Conservation (phyloP, 768 basidiomycete species). For the Heimioporus sp. region DNA sequence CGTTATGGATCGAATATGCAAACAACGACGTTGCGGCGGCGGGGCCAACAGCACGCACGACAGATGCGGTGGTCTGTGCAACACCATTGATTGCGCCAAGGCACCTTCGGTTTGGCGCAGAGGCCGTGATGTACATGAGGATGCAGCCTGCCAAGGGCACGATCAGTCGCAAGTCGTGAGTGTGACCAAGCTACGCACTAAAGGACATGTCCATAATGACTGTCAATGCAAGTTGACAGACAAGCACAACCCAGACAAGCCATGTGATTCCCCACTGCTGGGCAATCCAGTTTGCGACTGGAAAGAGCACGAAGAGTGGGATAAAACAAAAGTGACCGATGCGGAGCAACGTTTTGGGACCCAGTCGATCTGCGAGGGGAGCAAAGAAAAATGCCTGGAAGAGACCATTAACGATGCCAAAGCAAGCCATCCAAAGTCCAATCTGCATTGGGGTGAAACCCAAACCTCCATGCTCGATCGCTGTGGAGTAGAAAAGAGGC, state of each 20-base stretch:
- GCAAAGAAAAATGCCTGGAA: slow-evolving; percentile 35
- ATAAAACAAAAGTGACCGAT: slow-evolving; percentile 27
- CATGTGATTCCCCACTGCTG: slow-evolving; percentile 18
- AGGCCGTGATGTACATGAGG: slow-evolving; percentile 65
- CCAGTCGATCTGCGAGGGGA: slow-evolving; percentile 27
- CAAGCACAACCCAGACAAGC: slow-evolving; percentile 28
- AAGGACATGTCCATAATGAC: slow-evolving; percentile 32
- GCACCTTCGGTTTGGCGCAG: slow-evolving; percentile 63
- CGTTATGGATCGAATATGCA: slow-evolving; percentile 34
- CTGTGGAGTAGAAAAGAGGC: slow-evolving; percentile 40
- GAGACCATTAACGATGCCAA: slow-evolving; percentile 32
- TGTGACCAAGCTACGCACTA: slow-evolving; percentile 19
- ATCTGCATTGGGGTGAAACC: slow-evolving; percentile 36
- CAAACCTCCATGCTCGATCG: slow-evolving; percentile 36
- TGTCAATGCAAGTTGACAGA: slow-evolving; percentile 22
- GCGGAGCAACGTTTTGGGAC: slow-evolving; percentile 31
- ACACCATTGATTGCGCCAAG: slow-evolving; percentile 70
- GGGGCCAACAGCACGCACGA: slow-evolving; percentile 34
- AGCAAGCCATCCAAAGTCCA: slow-evolving; percentile 35
- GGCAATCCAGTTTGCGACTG: slow-evolving; percentile 28
- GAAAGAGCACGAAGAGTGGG: slow-evolving; percentile 32
- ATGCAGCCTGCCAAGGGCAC: slow-evolving; percentile 48
- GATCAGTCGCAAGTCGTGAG: slow-evolving; percentile 2
- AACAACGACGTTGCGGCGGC: slow-evolving; percentile 33
- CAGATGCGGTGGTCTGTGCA: slow-evolving; percentile 28